These are phyloP conservation scores for Fusarium sambucinum DNA, from an alignment of 2,329 filamentous ascomycete genomes.

Conservation along the genomic window DNA sequence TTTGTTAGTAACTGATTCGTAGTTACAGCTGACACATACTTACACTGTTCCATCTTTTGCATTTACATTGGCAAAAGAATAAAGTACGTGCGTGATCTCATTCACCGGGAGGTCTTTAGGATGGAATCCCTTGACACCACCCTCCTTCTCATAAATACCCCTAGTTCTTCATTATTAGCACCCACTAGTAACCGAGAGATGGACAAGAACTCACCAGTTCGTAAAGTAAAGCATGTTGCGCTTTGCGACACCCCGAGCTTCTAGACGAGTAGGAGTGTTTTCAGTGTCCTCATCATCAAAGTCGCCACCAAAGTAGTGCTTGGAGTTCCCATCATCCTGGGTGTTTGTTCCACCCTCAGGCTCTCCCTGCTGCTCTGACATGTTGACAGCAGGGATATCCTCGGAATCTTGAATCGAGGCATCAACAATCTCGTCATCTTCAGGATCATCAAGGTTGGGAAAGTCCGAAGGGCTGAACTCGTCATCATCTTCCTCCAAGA, in stretches of 20 bases:
- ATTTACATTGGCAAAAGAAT: slow-evolving; percentile 63
- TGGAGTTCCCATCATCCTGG: slow-evolving; percentile 5
- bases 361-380: slow-evolving; percentile 5
- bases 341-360: background rate
- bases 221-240: slow-evolving; percentile 65
- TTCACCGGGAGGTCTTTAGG: slow-evolving; percentile 76
- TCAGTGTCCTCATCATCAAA: slow-evolving; percentile 20
- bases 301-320: slow-evolving; percentile 27
- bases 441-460: slow-evolving; percentile 11
- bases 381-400: background rate
- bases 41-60: slow-evolving; percentile 61
- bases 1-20: background rate
- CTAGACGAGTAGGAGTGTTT: slow-evolving; percentile 21
- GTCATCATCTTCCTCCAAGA: slow-evolving; percentile 26
- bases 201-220: slow-evolving; percentile 59
- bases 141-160: no score
- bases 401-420: background rate
- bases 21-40: slow-evolving; percentile 33
- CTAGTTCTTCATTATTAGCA: slow-evolving; percentile 58
- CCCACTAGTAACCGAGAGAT: background rate
- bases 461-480: slow-evolving; percentile 16
- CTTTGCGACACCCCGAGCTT: slow-evolving; percentile 31
- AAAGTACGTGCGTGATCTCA: slow-evolving; percentile 80
- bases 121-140: slow-evolving; percentile 75
- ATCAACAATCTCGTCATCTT: slow-evolving; percentile 5